Base-by-base conservation (phyloP, 148 eudicot species). In the Salicornia ramosissima region DNA sequence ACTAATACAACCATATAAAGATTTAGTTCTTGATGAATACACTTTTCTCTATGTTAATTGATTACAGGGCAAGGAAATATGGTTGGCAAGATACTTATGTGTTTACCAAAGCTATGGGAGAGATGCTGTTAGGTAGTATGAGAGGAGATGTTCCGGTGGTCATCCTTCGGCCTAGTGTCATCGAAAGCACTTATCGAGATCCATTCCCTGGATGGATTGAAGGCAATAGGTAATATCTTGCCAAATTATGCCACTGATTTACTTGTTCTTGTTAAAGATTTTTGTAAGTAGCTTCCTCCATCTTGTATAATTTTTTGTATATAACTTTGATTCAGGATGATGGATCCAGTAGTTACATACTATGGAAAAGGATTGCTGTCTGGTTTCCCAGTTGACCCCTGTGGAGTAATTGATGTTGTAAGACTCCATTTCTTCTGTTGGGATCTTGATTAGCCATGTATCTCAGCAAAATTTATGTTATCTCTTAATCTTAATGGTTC, bases 41-140 rank as follows among this genome's bases (percentile, higher is more conserved):
- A 30, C 10, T 29, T 65, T 14, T 64, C 3, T 65, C 33, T 67
- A 28, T 24, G 28, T n/a, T 52, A 12, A 51, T 60, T 7, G 19
- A 34, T 1, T 64, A 15, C 57, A 93, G 98, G 85, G 97, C 98
- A 19, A 83, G 86, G 69, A 83, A 87, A 71, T 80, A 88, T 30
- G 98, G 98, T 24, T 94, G 98, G 98, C 98, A 94, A 84, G 98
- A 94, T 72, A 94, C 98, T 0, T 94, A 94, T 34, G 98, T 90
- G 43, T 94, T 94, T 76, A 94, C 98, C 18, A 94, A 94, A 79
- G 98, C 98, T n/a, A 94, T 94, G 97, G 97, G 98, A 56, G 98
- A 94, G 75, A 94, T 94, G 97, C 58, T 90, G 81, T 85, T 94
- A 22, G 88, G 85, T 72, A 83, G 78, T 45, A 74, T 83, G 82